A percentile compares a stretch with the other conserved stretches of the same genome.
Evolutionary conservation across 2,329 filamentous ascomycete species (phyloP).

Genomic region (Colletotrichum karsti): DNA sequence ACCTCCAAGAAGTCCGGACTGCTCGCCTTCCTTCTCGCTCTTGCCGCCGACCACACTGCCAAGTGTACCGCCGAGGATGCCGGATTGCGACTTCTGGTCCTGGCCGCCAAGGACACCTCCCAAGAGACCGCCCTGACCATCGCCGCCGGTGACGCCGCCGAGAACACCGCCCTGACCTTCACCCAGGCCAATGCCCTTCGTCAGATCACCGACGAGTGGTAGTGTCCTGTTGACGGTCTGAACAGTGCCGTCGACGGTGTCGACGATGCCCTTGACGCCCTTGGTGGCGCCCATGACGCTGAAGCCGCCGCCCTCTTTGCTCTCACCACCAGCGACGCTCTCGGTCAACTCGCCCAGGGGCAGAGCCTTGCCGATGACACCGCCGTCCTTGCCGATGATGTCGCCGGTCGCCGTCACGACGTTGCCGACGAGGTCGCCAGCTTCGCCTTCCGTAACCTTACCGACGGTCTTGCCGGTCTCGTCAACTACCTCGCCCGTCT

Average conservation of each 20-base stretch:
- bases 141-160: slow-evolving; percentile 16
- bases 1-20: slow-evolving; percentile 5
- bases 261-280: slow-evolving; percentile 32
- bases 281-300: slow-evolving; percentile 40
- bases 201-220: slow-evolving; percentile 28
- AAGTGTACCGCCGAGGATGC: slow-evolving; percentile 9
- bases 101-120: not conserved
- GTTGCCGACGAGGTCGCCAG: slow-evolving; percentile 50
- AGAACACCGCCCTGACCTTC: slow-evolving; percentile 26
- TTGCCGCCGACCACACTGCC: slow-evolving; percentile 18
- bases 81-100: slow-evolving; percentile 5
- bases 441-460: slow-evolving; percentile 49
- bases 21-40: not conserved
- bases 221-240: slow-evolving; percentile 34
- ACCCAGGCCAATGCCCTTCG: slow-evolving; percentile 29
- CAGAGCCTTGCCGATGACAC: slow-evolving; percentile 50
- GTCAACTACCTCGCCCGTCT: slow-evolving; percentile 54
- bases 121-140: not conserved
- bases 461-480: slow-evolving; percentile 52
- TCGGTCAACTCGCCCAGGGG: slow-evolving; percentile 48
- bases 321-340: slow-evolving; percentile 46
- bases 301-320: slow-evolving; percentile 38
- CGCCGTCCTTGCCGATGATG: slow-evolving; percentile 45
- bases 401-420: slow-evolving; percentile 46
- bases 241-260: slow-evolving; percentile 30